Evolutionary conservation across 306 rosid species (phyloP).

Genomic region (Begonia peltatifolia): DNA sequence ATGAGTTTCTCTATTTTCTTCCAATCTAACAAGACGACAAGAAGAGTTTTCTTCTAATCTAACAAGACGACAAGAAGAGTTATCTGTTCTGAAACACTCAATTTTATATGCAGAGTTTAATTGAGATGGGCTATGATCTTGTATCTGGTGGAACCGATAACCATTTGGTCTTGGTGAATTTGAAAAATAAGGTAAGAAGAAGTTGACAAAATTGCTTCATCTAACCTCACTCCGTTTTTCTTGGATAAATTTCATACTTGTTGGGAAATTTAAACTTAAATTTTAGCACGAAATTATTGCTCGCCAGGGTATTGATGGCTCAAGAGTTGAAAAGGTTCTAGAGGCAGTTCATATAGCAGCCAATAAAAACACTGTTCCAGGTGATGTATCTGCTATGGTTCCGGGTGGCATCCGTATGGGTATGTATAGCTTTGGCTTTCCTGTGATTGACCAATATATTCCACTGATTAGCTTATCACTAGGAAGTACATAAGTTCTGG

Average conservation of each 20-base stretch:
- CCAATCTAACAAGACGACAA: too few species aligned
- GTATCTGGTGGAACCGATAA: conserved; percentile 97
- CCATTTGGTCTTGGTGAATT: conserved; percentile 78
- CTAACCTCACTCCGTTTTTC: background rate
- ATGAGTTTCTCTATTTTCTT: too few species aligned
- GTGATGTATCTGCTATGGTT: conserved; percentile 97
- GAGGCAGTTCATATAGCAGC: conserved; percentile 86
- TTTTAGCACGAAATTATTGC: background rate
- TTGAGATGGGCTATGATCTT: conserved; percentile 68
- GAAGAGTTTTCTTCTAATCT: too few species aligned
- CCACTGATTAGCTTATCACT: conserved; percentile 5
- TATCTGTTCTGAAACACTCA: background rate
- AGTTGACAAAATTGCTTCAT: too few species aligned
- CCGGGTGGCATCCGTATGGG: conserved; percentile 98
- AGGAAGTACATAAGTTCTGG: conserved; percentile 5
- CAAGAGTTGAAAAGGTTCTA: conserved; percentile 91
- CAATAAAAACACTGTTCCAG: conserved; percentile 93
- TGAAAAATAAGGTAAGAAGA: conserved; percentile 59
- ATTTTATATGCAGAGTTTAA: conserved; percentile 50
- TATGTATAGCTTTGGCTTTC: conserved; percentile 23
- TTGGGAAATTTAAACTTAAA: background rate
- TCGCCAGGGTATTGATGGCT: conserved; percentile 83
- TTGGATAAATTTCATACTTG: background rate
- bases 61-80: too few species aligned
- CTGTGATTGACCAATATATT: too few species aligned